Percentiles rank a stretch among this genome's conserved stretches.
Evolutionary conservation across 2,329 filamentous ascomycete genomes (phyloP).

Genomic region (Biscogniauxia sp.): DNA sequence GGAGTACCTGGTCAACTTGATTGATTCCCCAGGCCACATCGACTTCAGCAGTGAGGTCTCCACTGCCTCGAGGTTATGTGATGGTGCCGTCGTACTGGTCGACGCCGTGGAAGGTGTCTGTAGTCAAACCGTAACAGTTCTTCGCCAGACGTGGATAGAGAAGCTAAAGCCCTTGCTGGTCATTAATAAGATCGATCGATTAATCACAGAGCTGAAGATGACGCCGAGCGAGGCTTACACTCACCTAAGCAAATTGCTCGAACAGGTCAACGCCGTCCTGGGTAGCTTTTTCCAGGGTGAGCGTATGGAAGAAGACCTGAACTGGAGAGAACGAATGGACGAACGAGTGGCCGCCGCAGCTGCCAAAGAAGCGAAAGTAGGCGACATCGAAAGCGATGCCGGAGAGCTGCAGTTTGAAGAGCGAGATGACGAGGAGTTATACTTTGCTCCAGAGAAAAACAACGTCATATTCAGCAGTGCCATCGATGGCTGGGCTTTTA

Average conservation of each 20-base stretch:
- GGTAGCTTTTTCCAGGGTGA: constrained; percentile 98
- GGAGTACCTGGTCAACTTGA: constrained; percentile 95
- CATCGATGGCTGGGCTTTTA: constrained; percentile 99
- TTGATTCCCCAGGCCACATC: constrained; percentile 96
- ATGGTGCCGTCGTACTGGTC: constrained; percentile 90
- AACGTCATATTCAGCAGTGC: constrained; percentile 99
- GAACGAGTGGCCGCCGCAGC: constrained; percentile 73
- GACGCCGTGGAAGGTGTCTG: constrained; percentile 98
- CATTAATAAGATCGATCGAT: constrained; percentile 96
- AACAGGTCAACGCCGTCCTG: constrained; percentile 95
- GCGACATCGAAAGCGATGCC: constrained; percentile 50
- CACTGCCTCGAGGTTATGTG: constrained; percentile 88
- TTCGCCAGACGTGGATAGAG: constrained; percentile 93
- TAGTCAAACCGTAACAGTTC: constrained; percentile 95
- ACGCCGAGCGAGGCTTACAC: constrained; percentile 84
- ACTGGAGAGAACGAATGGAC: constrained; percentile 92
- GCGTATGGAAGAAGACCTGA: constrained; percentile 95
- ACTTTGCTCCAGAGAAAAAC: constrained; percentile 97
- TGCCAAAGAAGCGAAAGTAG: constrained; percentile 52
- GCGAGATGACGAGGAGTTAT: constrained; percentile 91
- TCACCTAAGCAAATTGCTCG: constrained; percentile 83
- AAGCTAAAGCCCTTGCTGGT: constrained; percentile 92
- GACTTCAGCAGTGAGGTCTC: constrained; percentile 99
- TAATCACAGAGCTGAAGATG: constrained; percentile 94
- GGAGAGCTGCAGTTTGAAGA: constrained; percentile 77